Percentiles rank a stretch among this genome's conserved stretches.
Conservation (phyloP, 257 asterid genomes). For the Fraxinus cuspidata region DNA sequence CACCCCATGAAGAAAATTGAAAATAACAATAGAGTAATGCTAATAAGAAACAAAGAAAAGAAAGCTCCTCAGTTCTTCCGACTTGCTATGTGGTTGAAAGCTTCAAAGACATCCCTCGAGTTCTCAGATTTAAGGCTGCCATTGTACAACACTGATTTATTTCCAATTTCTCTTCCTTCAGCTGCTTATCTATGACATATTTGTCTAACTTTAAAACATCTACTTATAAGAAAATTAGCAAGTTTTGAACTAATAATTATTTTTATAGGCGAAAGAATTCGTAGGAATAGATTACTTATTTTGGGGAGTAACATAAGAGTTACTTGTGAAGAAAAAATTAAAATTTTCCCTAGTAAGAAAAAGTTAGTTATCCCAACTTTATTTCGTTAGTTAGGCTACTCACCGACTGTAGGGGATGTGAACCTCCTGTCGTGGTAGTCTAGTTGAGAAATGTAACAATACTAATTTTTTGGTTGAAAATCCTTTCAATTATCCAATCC, state of each 20-base stretch:
- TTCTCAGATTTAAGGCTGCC: background rate
- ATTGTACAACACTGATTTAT: background rate
- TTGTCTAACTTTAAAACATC: background rate
- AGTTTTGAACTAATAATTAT: background rate
- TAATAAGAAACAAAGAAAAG: background rate
- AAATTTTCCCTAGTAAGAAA: too few species aligned
- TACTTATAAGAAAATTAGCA: background rate
- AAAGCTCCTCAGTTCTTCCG: background rate
- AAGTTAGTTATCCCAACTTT: background rate
- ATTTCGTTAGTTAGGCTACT: background rate
- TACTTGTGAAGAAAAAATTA: too few species aligned
- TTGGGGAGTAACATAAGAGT: background rate
- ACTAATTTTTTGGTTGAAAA: background rate
- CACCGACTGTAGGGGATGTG: background rate
- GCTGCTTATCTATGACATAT: background rate
- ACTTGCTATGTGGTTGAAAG: background rate
- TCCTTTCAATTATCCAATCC: conserved; percentile 11
- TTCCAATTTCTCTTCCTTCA: background rate
- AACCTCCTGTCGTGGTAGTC: background rate
- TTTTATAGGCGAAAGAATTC: background rate
- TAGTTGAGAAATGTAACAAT: background rate
- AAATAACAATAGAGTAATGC: background rate
- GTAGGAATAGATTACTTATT: background rate
- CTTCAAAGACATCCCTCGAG: background rate
- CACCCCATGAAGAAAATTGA: background rate